phyloP scores from a whole-genome alignment of 345 rosid species.

The Draba incana region DNA sequence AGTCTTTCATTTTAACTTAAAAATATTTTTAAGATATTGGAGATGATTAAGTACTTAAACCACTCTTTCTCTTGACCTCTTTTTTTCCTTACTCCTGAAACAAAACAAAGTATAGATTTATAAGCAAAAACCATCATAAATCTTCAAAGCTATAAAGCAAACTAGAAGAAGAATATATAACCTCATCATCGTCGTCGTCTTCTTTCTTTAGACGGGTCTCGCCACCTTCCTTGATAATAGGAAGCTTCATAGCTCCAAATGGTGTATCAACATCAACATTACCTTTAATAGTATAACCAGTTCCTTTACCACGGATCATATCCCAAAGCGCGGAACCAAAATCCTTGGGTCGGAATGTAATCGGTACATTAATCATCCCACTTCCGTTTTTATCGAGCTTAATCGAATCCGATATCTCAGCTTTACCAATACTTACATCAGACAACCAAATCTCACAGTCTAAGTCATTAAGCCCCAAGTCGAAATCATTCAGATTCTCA shows the following conservation, averaged over 20 bases:
- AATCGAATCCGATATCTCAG: constrained; percentile 65
- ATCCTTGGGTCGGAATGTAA: constrained; percentile 92
- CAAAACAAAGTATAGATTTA: not conserved
- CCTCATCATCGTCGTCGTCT: constrained; percentile 79
- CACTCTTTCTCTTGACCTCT: constrained; percentile 14
- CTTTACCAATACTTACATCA: constrained; percentile 71
- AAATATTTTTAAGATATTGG: not conserved
- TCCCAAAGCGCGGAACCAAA: constrained; percentile 99
- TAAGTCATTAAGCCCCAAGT: constrained; percentile 74
- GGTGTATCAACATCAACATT: constrained; percentile 84
- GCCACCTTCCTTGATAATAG: constrained; percentile 92
- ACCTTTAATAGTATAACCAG: constrained; percentile 89
- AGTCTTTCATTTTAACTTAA: constrained; percentile 17
- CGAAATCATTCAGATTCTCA: constrained; percentile 88
- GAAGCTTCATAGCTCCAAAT: constrained; percentile 92
- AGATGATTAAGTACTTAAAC: constrained; percentile 2
- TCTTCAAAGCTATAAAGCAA: constrained; percentile 9
- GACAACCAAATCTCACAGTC: constrained; percentile 88
- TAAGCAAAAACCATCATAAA: constrained; percentile 1
- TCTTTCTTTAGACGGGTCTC: constrained; percentile 84
- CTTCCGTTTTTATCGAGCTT: constrained; percentile 78
- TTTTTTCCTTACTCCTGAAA: constrained; percentile 29
- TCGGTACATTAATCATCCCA: constrained; percentile 62
- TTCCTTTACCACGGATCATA: constrained; percentile 94
- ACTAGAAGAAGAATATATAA: constrained; percentile 11